Conservation (phyloP, 2,329 filamentous ascomycete species). For the Penicillium sp. region DNA sequence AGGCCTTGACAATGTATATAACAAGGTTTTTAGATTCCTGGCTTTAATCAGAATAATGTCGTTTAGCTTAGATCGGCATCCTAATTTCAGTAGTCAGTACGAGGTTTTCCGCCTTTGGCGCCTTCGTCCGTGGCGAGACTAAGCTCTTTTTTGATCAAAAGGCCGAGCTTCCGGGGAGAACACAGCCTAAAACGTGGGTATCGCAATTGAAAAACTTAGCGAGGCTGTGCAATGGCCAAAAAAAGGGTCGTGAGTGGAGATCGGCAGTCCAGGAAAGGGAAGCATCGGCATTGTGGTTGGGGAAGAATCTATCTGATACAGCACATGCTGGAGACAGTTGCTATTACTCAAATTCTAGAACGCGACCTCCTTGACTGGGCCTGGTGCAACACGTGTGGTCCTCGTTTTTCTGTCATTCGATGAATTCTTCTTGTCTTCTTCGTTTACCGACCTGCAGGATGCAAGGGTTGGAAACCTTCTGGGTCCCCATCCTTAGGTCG, state of each 20-base stretch:
- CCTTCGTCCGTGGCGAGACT: background rate
- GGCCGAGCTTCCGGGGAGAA: background rate
- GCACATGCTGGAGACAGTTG: background rate
- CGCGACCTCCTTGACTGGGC: background rate
- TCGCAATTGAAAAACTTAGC: background rate
- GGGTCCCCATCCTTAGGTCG: background rate
- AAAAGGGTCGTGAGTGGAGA: conserved; percentile 1
- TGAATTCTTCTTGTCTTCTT: background rate
- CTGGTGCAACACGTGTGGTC: background rate
- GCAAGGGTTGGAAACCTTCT: background rate
- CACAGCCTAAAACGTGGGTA: background rate
- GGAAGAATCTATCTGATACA: background rate
- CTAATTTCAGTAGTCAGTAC: conserved; percentile 9
- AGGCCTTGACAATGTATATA: background rate
- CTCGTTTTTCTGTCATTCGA: background rate
- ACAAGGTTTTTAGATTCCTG: background rate
- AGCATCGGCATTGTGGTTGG: conserved; percentile 2
- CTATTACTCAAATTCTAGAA: background rate
- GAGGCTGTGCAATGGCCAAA: background rate
- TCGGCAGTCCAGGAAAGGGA: conserved; percentile 5
- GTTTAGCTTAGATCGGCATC: conserved; percentile 2
- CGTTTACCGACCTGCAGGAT: background rate
- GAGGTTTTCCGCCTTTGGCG: conserved; percentile 7
- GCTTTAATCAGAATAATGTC: background rate
- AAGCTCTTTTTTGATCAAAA: background rate